A percentile compares a stretch with the other conserved stretches of the same genome.
Evolutionary conservation across 1,139 yeast species (phyloP).

Genomic region (Geotrichum macrosporum): DNA sequence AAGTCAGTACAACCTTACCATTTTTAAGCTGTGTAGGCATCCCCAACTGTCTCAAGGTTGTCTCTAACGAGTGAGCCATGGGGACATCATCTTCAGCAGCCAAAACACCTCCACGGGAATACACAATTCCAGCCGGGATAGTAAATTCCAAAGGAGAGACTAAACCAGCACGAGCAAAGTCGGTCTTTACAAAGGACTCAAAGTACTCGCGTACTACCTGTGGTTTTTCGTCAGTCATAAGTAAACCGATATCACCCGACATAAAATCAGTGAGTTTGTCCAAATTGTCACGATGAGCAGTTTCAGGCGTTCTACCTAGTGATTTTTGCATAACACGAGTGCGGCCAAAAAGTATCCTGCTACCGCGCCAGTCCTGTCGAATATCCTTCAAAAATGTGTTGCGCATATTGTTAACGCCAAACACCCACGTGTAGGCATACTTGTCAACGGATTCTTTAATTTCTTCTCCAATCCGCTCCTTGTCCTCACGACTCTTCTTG

Average conservation of each 20-base stretch:
- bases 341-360: slow-evolving; percentile 83
- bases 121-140: slow-evolving; percentile 84
- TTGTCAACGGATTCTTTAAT: slow-evolving; percentile 77
- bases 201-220: slow-evolving; percentile 84
- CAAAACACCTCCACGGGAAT: slow-evolving; percentile 93
- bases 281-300: slow-evolving; percentile 83
- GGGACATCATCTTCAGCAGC: slow-evolving; percentile 91
- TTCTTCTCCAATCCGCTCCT: slow-evolving; percentile 85
- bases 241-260: slow-evolving; percentile 76
- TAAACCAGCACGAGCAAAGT: slow-evolving; percentile 86
- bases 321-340: slow-evolving; percentile 92
- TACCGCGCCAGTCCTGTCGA: slow-evolving; percentile 85
- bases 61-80: slow-evolving; percentile 92
- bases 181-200: slow-evolving; percentile 68
- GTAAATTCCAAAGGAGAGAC: slow-evolving; percentile 76
- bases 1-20: slow-evolving; percentile 76
- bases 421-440: slow-evolving; percentile 75
- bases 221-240: slow-evolving; percentile 82
- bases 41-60: slow-evolving; percentile 81
- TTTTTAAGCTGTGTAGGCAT: slow-evolving; percentile 86
- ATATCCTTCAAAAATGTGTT: slow-evolving; percentile 93
- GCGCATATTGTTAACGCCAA: slow-evolving; percentile 86
- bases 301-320: slow-evolving; percentile 78
- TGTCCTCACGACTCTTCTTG: slow-evolving; percentile 90
- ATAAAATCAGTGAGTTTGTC: slow-evolving; percentile 57